Base-by-base conservation (phyloP, 2,329 filamentous ascomycete genomes). In the Claviceps sp. region DNA sequence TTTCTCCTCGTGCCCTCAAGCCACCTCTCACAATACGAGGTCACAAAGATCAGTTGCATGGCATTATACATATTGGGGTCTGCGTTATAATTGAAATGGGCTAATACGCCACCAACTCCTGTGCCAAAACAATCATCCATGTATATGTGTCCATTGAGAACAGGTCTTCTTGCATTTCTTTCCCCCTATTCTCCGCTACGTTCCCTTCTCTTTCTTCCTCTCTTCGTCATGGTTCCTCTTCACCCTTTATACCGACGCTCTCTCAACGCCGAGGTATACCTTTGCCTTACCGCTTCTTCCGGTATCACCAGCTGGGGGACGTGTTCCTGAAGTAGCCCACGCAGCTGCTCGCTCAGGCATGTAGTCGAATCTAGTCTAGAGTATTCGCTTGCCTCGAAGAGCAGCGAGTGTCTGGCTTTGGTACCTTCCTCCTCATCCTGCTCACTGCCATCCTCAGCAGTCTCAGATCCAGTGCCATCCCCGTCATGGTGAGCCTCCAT, bases 401-500 rank as follows among this genome's bases (percentile, higher is more conserved):
- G 48, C 39, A 53, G 16, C 11, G 43, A 16, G 55, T 52, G 24
- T 7, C 26, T 37, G 30, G 2, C 22, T 16, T 43, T 22, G 5
- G 19, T 2, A 13, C 6, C 8, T 6, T 41, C 38, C 11, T 41
- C 30, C 6, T 19, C 47, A 4, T 52, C 53, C 1, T 53, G 51
- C 2, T 54, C 47, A 2, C 51, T 55, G 16, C 50, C 50, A 1
- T 38, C 44, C 14, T 39, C 51, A 17, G 26, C 26, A 30, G 26
- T 10, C 26, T 4, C 10, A 34, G 30, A 34, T 34, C 30, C 4
- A 11, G 30, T 34, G 10, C 30, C 10, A 30, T 30, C 26, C 26
- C 53, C 38, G n/a, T 30, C 48, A 5, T 54, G 52, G 5, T 53
- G 54, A 5, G 50, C 53, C 3, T 50, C 54, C 14, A 16, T 38